phyloP scores from a whole-genome alignment of 495 filamentous ascomycete genomes.

The Penicillium soppii region DNA sequence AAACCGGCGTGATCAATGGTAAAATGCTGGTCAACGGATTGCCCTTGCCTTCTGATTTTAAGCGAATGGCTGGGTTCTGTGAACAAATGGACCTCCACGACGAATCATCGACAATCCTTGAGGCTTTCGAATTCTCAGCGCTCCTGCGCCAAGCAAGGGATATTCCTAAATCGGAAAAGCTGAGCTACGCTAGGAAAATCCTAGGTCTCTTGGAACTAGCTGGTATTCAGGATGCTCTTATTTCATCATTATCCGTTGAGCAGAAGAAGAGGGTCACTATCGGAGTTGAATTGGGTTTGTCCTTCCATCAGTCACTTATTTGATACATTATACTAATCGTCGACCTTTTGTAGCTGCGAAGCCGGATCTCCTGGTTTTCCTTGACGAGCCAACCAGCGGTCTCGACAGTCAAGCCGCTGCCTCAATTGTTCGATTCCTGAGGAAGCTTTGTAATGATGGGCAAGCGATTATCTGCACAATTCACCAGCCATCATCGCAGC shows the following conservation, averaged over 20 bases:
- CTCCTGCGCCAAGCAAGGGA: not conserved
- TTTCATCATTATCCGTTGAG: too few species aligned
- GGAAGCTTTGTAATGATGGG: conserved; percentile 57
- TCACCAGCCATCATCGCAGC: conserved; percentile 48
- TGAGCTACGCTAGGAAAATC: too few species aligned
- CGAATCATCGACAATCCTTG: not conserved
- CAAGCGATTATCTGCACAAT: conserved; percentile 66
- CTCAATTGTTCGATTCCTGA: conserved; percentile 64
- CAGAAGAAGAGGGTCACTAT: too few species aligned
- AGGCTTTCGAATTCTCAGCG: not conserved
- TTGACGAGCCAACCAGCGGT: conserved; percentile 66
- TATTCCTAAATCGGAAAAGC: not conserved
- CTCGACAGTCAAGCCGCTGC: conserved; percentile 67
- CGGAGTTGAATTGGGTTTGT: too few species aligned
- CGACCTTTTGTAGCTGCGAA: too few species aligned
- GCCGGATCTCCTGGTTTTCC: too few species aligned
- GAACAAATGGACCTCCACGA: not conserved
- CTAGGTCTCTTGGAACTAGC: too few species aligned
- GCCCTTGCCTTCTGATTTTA: not conserved
- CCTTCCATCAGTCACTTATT: too few species aligned
- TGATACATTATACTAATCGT: too few species aligned
- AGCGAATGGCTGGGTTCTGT: not conserved
- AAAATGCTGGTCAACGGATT: not conserved
- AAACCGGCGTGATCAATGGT: not conserved
- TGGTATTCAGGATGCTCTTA: too few species aligned